Evolutionary conservation across 106 monocot species (phyloP).

Genomic region (Alisma plantagoaquatica): DNA sequence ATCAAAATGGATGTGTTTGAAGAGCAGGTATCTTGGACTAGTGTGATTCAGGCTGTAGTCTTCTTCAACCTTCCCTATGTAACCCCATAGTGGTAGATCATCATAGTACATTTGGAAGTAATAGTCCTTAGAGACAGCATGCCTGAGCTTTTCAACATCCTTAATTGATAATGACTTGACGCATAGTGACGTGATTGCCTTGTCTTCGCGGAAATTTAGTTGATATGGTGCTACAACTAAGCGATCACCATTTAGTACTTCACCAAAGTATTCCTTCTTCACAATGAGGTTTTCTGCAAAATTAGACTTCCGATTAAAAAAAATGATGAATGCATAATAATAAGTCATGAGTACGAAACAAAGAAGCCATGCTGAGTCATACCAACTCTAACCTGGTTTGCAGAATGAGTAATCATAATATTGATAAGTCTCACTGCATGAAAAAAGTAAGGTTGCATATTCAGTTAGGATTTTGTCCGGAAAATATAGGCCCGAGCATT

Average conservation of each 20-base stretch:
- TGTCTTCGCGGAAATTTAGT: slow-evolving; percentile 7
- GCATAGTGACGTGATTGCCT: slow-evolving; percentile 2
- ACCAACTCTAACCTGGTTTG: slow-evolving; percentile 11
- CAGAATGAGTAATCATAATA: slow-evolving; percentile 12
- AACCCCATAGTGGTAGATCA: slow-evolving; percentile 21
- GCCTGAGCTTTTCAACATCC: slow-evolving; percentile 13
- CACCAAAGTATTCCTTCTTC: slow-evolving; percentile 15
- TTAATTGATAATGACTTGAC: slow-evolving; percentile 3
- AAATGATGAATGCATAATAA: background rate
- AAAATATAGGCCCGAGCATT: no score
- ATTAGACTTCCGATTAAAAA: background rate
- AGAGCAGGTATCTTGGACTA: slow-evolving; percentile 10
- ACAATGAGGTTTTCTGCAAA: slow-evolving; percentile 9
- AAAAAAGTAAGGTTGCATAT: background rate
- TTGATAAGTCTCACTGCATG: slow-evolving; percentile 9
- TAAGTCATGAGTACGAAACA: background rate
- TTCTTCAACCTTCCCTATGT: slow-evolving; percentile 15
- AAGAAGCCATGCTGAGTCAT: no score
- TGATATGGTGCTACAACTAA: slow-evolving; percentile 16
- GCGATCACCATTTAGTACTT: slow-evolving; percentile 24
- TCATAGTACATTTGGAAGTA: slow-evolving; percentile 31
- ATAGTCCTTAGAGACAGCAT: slow-evolving; percentile 19
- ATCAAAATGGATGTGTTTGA: slow-evolving; percentile 17
- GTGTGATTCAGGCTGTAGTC: slow-evolving; percentile 6
- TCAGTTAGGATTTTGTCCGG: no score